Base-by-base conservation (phyloP, 225 moss, liverwort and hornwort species). In the Pseudisothecium myosuroides region DNA sequence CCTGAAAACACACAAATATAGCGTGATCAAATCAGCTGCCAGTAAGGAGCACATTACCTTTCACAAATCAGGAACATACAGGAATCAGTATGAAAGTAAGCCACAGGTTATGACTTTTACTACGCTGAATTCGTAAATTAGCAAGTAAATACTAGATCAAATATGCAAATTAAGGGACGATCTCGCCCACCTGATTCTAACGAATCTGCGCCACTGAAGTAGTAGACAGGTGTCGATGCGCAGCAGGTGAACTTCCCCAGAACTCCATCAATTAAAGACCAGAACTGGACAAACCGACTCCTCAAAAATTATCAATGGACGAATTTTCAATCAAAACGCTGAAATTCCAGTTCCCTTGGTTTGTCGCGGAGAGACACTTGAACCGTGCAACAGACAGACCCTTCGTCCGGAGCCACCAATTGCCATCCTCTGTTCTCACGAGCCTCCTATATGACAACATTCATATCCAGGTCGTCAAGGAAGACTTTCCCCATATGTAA, bases 401-500 rank as follows among this genome's bases (percentile, higher is more conserved):
- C 64, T 50, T 78, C 49, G 83, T 50, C 63, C 49, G 13, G 11
- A 54, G 52, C 28, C 85, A 86, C 79, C 86, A 77, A 39, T 83
- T 75, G 74, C 65, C 78, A 63, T 27, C 61, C 66, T 58, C 67
- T 22, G 20, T 47, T 68, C 67, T 84, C 58, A 28, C 37, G 23
- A 89, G 55, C 9, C 36, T 76, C 65, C 36, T 89, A 56, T 78
- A 94, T 90, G 76, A 94, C 88, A 66, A 91, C 89, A 80, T 94
- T 94, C 92, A 94, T 89, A 87, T 94, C 94, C 88, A 94, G 88
- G 73, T 94, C 94, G 49, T 92, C 93, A 50, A 94, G 85, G 62
- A 93, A 94, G 75, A 94, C 67, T 66, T 77, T 91, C 29, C 94
- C 94, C 91, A 90, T 84, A 61, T 94, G 93, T 61, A 94, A 91